These are phyloP conservation scores for Ganoderma resinaceum DNA, from an alignment of 1,284 basidiomycete species.

Conservation along the genomic window DNA sequence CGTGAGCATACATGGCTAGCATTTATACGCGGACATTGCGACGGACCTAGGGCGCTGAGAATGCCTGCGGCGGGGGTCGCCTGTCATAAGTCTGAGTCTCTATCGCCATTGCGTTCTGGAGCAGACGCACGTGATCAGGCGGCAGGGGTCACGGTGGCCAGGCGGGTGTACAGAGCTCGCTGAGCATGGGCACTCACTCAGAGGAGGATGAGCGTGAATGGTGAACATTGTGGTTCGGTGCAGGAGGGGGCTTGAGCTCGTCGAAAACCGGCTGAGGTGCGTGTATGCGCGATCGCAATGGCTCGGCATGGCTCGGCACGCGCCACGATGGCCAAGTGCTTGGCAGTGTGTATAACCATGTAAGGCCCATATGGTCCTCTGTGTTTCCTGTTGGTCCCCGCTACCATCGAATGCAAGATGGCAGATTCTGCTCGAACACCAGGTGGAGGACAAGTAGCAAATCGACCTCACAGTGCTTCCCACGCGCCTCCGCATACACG, in stretches of 20 bases:
- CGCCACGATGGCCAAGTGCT: constrained; percentile 1
- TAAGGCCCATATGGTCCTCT: neutral
- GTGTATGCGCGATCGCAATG: neutral
- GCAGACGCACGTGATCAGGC: neutral
- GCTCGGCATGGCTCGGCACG: constrained; percentile 8
- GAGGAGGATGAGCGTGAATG: neutral
- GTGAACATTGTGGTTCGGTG: neutral
- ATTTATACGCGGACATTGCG: neutral
- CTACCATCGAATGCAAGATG: neutral
- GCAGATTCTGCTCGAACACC: neutral
- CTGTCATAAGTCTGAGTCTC: neutral
- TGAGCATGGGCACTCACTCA: neutral
- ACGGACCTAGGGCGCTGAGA: neutral
- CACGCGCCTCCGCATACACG: neutral
- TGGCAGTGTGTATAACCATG: neutral
- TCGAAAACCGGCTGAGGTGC: neutral
- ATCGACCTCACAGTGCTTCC: neutral
- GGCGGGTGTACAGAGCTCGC: neutral
- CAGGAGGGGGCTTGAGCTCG: neutral
- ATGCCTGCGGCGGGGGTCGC: neutral
- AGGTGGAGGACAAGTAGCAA: neutral
- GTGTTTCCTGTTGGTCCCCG: neutral
- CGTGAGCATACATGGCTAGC: neutral
- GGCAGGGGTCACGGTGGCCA: neutral
- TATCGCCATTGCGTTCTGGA: neutral